Conservation (phyloP, 805 yeast genomes). For the Suhomyces canberraensis region DNA sequence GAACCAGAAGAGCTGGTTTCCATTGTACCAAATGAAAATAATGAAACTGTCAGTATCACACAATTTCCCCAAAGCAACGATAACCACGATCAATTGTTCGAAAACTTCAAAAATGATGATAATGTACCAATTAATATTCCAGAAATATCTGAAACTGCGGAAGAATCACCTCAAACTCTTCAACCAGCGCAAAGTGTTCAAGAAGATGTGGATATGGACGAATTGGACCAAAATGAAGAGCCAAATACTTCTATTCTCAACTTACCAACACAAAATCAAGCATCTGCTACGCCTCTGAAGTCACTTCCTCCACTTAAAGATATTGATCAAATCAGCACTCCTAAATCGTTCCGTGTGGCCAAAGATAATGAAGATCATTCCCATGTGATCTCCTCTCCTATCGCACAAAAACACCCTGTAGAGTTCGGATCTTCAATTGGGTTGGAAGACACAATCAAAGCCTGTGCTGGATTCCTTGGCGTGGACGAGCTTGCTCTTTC, state of each 20-base stretch:
- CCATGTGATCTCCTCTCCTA: constrained; percentile 21
- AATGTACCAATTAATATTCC: too few species aligned
- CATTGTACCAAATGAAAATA: too few species aligned
- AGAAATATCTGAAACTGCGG: too few species aligned
- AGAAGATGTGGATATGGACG: too few species aligned
- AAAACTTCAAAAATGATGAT: too few species aligned
- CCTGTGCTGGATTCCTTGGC: constrained; percentile 26
- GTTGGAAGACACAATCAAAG: constrained; percentile 11
- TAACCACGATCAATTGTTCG: too few species aligned
- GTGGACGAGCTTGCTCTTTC: constrained; percentile 18
- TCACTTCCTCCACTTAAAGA: constrained; percentile 41
- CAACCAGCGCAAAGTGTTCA: too few species aligned
- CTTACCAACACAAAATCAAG: constrained; percentile 9
- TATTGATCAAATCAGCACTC: constrained; percentile 39
- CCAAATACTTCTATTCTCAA: constrained; percentile 10
- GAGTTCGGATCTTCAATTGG: constrained; percentile 2
- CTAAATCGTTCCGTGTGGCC: constrained; percentile 40
- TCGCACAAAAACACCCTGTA: constrained; percentile 7
- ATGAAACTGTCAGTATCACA: too few species aligned
- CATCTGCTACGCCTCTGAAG: constrained; percentile 40
- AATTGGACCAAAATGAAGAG: too few species aligned
- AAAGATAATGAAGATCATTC: constrained; percentile 22
- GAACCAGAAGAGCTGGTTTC: too few species aligned
- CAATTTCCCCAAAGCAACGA: too few species aligned
- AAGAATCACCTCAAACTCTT: too few species aligned